Conservation (phyloP, 2,329 filamentous ascomycete species). For the Xylaria sp. region DNA sequence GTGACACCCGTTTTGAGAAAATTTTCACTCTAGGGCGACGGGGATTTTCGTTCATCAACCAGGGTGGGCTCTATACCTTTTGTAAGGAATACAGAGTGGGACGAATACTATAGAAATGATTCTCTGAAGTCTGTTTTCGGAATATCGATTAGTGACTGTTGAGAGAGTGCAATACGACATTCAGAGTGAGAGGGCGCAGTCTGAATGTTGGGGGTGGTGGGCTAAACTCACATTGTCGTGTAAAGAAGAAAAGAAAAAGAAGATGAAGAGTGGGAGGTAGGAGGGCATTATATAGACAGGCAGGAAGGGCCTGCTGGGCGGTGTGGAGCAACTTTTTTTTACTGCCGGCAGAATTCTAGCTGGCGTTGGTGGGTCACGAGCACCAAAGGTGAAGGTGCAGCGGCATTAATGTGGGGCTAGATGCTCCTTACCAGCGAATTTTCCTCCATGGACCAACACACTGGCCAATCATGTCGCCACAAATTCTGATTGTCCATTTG, state of each 20-base stretch:
- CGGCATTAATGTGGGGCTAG: not conserved
- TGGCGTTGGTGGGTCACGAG: constrained; percentile 34
- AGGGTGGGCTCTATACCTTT: constrained; percentile 94
- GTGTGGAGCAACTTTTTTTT: constrained; percentile 33
- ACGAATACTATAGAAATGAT: constrained; percentile 99
- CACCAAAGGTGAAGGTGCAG: not conserved
- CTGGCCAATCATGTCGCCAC: constrained; percentile 16
- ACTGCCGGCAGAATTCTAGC: constrained; percentile 37
- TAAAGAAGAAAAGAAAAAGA: constrained; percentile 62
- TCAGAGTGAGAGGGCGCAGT: constrained; percentile 6
- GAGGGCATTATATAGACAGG: constrained; percentile 55
- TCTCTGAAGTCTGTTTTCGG: constrained; percentile 63
- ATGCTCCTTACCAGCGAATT: not conserved
- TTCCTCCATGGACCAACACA: not conserved
- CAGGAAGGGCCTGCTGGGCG: constrained; percentile 20
- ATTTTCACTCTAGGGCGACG: constrained; percentile 89
- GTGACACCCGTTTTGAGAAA: constrained; percentile 48
- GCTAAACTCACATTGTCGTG: constrained; percentile 69
- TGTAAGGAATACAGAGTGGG: constrained; percentile 91
- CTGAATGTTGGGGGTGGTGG: constrained; percentile 53
- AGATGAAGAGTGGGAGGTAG: constrained; percentile 48
- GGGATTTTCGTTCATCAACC: constrained; percentile 94
- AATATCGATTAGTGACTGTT: constrained; percentile 34
- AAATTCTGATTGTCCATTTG: constrained; percentile 1
- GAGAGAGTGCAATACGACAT: not conserved